Conservation (phyloP, 345 rosid genomes). For the Lepidium sativum region DNA sequence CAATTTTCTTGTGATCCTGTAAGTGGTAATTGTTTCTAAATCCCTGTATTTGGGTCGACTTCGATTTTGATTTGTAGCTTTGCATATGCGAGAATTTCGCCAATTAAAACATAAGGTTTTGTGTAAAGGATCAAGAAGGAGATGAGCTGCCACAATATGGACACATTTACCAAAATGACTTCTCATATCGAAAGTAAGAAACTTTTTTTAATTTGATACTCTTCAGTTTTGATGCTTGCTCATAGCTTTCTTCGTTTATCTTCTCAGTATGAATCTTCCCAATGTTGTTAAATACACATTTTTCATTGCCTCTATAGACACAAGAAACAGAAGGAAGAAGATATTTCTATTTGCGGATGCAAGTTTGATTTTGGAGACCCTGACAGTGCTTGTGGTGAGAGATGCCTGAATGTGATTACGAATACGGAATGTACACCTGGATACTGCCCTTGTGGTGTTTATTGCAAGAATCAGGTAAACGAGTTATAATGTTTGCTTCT, state of each 20-base stretch:
- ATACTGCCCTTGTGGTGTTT: constrained; percentile 64
- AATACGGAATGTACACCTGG: constrained; percentile 88
- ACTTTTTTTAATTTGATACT: neutral
- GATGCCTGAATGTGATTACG: constrained; percentile 78
- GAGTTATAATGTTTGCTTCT: neutral
- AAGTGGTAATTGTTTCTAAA: constrained; percentile 1
- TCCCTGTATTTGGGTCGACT: neutral
- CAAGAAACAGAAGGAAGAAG: constrained; percentile 91
- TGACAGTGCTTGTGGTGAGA: constrained; percentile 80
- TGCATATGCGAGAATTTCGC: neutral
- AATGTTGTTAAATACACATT: neutral
- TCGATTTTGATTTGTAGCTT: neutral
- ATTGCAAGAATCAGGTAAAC: constrained; percentile 78
- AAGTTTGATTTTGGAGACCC: constrained; percentile 56
- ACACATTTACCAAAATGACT: constrained; percentile 65
- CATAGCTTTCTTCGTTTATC: neutral
- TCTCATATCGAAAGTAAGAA: constrained; percentile 57
- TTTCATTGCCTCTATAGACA: constrained; percentile 38
- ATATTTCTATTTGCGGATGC: constrained; percentile 78
- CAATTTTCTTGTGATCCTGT: constrained; percentile 30
- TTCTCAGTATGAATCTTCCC: neutral
- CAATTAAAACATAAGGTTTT: neutral
- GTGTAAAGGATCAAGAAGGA: constrained; percentile 41
- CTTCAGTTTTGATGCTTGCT: neutral
- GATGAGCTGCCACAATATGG: constrained; percentile 45